These are phyloP conservation scores for Tubosaeta brunneosetosa DNA, from an alignment of 768 basidiomycete species.

Conservation along the genomic window DNA sequence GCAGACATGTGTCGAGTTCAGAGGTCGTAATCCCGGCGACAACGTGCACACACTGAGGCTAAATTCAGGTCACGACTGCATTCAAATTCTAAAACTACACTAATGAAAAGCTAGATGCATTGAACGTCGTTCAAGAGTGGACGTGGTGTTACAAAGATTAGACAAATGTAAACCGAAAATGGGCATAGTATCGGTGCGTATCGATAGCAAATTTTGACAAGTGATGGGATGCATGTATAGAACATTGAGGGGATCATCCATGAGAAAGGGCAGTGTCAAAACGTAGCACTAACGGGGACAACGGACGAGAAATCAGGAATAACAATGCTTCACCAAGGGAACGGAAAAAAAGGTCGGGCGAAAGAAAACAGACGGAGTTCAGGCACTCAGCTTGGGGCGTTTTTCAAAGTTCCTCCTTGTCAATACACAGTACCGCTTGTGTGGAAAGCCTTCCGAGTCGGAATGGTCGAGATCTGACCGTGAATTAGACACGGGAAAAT, in stretches of 20 bases:
- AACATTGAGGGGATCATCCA: slow-evolving; percentile 18
- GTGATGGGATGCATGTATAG: slow-evolving; percentile 23
- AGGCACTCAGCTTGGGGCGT: slow-evolving; percentile 25
- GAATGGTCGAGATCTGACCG: slow-evolving; percentile 32
- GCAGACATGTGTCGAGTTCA: slow-evolving; percentile 23
- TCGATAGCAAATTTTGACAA: slow-evolving; percentile 1
- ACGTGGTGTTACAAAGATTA: slow-evolving; percentile 31
- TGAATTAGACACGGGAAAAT: slow-evolving; percentile 34
- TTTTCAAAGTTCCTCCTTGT: slow-evolving; percentile 24
- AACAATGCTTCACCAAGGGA: neutral
- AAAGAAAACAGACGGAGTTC: slow-evolving; percentile 11
- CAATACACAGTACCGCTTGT: slow-evolving; percentile 21
- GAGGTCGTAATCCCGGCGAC: slow-evolving; percentile 27
- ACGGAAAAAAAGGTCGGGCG: slow-evolving; percentile 3
- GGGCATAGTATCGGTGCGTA: slow-evolving; percentile 19
- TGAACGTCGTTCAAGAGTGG: slow-evolving; percentile 8
- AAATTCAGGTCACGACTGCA: slow-evolving; percentile 4
- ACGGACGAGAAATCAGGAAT: neutral
- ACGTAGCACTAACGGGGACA: slow-evolving; percentile 6
- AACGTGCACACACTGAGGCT: slow-evolving; percentile 12
- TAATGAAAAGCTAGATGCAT: slow-evolving; percentile 16
- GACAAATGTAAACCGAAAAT: slow-evolving; percentile 19
- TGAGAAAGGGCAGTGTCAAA: slow-evolving; percentile 14
- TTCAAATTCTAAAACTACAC: slow-evolving; percentile 26
- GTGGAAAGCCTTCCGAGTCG: slow-evolving; percentile 21